Percentiles rank a stretch among this genome's conserved stretches.
These are phyloP conservation scores for Anacardium occidentale DNA, from an alignment of 345 rosid genomes.

Conservation along the genomic window DNA sequence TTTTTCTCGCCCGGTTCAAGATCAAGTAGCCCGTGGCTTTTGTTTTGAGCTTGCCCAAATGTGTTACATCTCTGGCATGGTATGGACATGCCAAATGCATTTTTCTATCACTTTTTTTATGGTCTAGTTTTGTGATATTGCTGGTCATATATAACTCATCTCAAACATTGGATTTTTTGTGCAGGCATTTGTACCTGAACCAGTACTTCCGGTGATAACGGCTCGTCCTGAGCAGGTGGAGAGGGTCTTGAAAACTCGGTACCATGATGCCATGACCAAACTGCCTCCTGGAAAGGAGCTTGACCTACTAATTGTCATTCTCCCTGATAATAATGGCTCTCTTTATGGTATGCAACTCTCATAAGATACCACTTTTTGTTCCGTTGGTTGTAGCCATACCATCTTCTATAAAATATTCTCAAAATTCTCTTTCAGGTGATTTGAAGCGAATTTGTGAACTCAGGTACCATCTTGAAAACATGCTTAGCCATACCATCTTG, in stretches of 20 bases:
- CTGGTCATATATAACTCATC: background rate
- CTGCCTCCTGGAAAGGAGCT: conserved; percentile 68
- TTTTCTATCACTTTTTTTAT: background rate
- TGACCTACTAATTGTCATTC: conserved; percentile 86
- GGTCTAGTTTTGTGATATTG: background rate
- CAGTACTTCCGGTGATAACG: conserved; percentile 64
- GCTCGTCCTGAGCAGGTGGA: conserved; percentile 96
- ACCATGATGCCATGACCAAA: conserved; percentile 78
- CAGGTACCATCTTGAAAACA: too few relatives aligned
- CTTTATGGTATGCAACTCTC: conserved; percentile 64
- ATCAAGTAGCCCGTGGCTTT: conserved; percentile 64
- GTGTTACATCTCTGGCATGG: conserved; percentile 95
- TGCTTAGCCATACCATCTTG: too few relatives aligned
- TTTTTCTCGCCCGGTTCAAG: conserved; percentile 81
- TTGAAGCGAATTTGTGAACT: conserved; percentile 97
- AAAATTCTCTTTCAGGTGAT: conserved; percentile 61
- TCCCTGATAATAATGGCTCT: conserved; percentile 96
- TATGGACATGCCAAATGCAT: conserved; percentile 24
- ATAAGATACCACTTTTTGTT: too few relatives aligned
- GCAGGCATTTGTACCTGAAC: conserved; percentile 73
- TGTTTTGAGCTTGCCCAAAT: conserved; percentile 92
- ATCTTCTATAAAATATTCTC: conserved; percentile 6
- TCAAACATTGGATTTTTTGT: conserved; percentile 6
- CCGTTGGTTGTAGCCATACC: background rate
- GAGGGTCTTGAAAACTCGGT: conserved; percentile 72